phyloP scores from a whole-genome alignment of 2,329 filamentous ascomycete species.

The Rutstroemia sp. region DNA sequence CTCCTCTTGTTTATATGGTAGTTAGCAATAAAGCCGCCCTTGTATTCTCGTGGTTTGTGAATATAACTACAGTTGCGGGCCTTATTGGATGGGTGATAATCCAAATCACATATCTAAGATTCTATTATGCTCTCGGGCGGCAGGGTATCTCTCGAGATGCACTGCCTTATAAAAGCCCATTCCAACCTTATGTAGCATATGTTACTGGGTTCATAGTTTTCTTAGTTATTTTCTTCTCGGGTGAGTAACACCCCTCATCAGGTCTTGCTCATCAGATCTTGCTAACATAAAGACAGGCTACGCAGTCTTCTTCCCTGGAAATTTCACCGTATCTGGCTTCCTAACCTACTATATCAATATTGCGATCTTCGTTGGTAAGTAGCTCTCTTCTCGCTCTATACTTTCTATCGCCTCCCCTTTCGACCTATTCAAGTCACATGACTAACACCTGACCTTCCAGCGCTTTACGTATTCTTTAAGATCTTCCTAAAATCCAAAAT shows the following conservation, averaged over 20 bases:
- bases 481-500: neutral
- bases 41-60: constrained; percentile 61
- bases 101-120: constrained; percentile 49
- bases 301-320: constrained; percentile 14
- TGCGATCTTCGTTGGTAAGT: constrained; percentile 41
- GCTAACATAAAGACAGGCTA: constrained; percentile 1
- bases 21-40: constrained; percentile 47
- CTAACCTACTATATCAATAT: constrained; percentile 59
- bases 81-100: constrained; percentile 58
- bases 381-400: no score
- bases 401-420: no score
- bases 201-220: constrained; percentile 55
- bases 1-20: constrained; percentile 65
- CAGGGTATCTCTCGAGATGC: constrained; percentile 43
- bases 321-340: constrained; percentile 50
- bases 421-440: neutral
- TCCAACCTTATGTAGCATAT: constrained; percentile 53
- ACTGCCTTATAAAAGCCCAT: constrained; percentile 46
- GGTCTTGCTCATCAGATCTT: neutral
- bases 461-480: constrained; percentile 4
- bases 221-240: constrained; percentile 39
- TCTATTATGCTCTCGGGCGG: constrained; percentile 46
- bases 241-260: constrained; percentile 10
- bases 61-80: constrained; percentile 55
- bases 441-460: constrained; percentile 9